Evolutionary conservation across 495 filamentous ascomycete species (phyloP).

Genomic region (Chaetomium fimeti): DNA sequence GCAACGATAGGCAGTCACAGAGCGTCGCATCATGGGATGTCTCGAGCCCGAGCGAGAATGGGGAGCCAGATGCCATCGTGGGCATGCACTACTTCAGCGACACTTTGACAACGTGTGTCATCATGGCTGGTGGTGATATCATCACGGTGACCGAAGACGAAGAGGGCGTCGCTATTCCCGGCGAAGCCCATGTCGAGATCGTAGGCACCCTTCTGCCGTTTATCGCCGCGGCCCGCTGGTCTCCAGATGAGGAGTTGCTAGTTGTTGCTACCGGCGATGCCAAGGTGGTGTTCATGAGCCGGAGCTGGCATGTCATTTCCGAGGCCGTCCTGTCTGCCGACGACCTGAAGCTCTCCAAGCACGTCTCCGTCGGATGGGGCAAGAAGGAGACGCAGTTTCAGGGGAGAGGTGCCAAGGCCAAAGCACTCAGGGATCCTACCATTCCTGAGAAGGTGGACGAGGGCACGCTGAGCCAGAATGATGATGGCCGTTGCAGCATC

Average conservation of each 20-base stretch:
- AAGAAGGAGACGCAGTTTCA: slow-evolving; percentile 98
- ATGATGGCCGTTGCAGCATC: slow-evolving; percentile 68
- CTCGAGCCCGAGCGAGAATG: slow-evolving; percentile 65
- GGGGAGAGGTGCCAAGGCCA: slow-evolving; percentile 87
- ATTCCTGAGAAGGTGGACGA: slow-evolving; percentile 91
- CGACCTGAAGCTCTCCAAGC: slow-evolving; percentile 83
- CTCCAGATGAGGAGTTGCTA: slow-evolving; percentile 88
- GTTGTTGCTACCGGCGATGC: slow-evolving; percentile 74
- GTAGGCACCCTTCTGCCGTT: slow-evolving; percentile 89
- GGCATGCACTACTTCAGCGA: slow-evolving; percentile 83
- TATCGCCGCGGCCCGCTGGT: slow-evolving; percentile 88
- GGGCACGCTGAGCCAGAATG: slow-evolving; percentile 67
- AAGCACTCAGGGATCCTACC: slow-evolving; percentile 86
- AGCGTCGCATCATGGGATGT: slow-evolving; percentile 84
- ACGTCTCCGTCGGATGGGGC: slow-evolving; percentile 98
- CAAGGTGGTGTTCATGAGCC: slow-evolving; percentile 88
- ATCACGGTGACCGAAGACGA: slow-evolving; percentile 77
- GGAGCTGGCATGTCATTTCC: slow-evolving; percentile 79
- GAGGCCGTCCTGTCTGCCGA: slow-evolving; percentile 67
- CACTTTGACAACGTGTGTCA: slow-evolving; percentile 68
- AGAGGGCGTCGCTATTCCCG: slow-evolving; percentile 52
- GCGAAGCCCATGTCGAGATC: slow-evolving; percentile 76
- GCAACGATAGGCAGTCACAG: slow-evolving; percentile 31
- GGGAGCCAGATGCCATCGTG: slow-evolving; percentile 67
- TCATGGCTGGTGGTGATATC: slow-evolving; percentile 90